Evolutionary conservation across 2,329 filamentous ascomycete species (phyloP).

Genomic region (Aspergillus sp.): DNA sequence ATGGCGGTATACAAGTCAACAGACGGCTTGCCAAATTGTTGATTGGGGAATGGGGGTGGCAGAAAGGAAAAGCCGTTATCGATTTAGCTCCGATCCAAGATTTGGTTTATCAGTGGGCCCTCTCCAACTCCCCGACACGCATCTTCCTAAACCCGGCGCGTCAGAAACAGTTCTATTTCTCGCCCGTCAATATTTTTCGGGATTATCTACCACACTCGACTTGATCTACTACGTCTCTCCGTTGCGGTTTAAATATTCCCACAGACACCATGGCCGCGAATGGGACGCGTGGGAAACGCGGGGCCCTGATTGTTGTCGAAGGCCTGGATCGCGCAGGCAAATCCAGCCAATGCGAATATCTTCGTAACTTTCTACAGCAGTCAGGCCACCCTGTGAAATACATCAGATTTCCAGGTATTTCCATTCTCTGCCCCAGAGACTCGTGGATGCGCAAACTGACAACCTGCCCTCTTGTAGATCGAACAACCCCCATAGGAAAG

Average conservation of each 20-base stretch:
- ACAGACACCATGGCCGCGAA: slow-evolving; percentile 16
- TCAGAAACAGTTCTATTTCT: not conserved
- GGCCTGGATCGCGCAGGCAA: slow-evolving; percentile 89
- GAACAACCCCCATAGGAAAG: slow-evolving; percentile 78
- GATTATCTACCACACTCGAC: not conserved
- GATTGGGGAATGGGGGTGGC: not conserved
- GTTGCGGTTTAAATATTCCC: not conserved
- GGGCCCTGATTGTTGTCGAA: slow-evolving; percentile 80
- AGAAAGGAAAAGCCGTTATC: slow-evolving; percentile 10
- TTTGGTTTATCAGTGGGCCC: not conserved
- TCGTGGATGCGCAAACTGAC: slow-evolving; percentile 1
- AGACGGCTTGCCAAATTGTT: not conserved
- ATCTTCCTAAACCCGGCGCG: not conserved
- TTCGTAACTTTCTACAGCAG: slow-evolving; percentile 56
- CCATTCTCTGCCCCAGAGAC: not conserved
- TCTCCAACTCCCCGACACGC: not conserved
- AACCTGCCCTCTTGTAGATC: slow-evolving; percentile 56
- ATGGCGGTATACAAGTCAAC: slow-evolving; percentile 22
- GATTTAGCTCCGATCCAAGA: not conserved
- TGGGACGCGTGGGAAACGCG: slow-evolving; percentile 45
- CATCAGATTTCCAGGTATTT: slow-evolving; percentile 65
- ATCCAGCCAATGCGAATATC: slow-evolving; percentile 78
- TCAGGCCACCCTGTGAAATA: slow-evolving; percentile 56
- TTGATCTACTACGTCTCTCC: not conserved
- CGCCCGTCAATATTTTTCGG: not conserved